These are phyloP conservation scores for Ganoderma multipileum DNA, from an alignment of 1,284 basidiomycete genomes.

Conservation along the genomic window DNA sequence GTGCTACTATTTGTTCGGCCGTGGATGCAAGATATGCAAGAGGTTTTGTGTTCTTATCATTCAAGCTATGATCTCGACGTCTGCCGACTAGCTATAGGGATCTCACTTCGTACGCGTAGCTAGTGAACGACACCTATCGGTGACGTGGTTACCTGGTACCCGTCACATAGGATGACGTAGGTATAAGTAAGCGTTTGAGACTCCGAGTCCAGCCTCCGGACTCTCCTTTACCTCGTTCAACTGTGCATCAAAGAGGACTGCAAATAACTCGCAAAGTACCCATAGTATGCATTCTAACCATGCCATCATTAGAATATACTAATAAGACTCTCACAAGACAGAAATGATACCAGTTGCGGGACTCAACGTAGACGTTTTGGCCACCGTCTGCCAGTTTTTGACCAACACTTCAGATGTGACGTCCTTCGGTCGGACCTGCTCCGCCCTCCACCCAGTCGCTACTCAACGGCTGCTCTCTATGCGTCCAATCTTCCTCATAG, in stretches of 20 bases:
- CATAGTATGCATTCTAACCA: not conserved
- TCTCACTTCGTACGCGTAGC: too few relatives aligned
- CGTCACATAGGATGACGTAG: too few relatives aligned
- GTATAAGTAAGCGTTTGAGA: too few relatives aligned
- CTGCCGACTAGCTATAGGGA: not conserved
- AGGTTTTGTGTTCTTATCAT: not conserved
- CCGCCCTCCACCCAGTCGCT: not conserved
- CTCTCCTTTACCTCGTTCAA: not conserved
- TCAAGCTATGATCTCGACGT: not conserved
- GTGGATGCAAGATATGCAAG: not conserved
- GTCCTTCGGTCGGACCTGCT: not conserved
- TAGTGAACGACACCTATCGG: too few relatives aligned
- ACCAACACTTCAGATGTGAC: not conserved
- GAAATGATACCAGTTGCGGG: not conserved
- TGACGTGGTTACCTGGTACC: too few relatives aligned
- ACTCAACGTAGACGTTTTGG: not conserved
- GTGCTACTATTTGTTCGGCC: not conserved
- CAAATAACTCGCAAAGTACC: not conserved
- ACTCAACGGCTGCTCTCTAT: not conserved
- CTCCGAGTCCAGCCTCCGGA: too few relatives aligned
- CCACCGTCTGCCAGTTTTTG: not conserved
- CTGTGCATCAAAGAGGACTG: not conserved
- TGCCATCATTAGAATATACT: too few relatives aligned
- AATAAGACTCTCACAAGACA: not conserved
- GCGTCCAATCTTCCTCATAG: too few relatives aligned